Evolutionary conservation across 164 flowering plant genomes (phyloP).

Genomic region (Stephania cephalantha): DNA sequence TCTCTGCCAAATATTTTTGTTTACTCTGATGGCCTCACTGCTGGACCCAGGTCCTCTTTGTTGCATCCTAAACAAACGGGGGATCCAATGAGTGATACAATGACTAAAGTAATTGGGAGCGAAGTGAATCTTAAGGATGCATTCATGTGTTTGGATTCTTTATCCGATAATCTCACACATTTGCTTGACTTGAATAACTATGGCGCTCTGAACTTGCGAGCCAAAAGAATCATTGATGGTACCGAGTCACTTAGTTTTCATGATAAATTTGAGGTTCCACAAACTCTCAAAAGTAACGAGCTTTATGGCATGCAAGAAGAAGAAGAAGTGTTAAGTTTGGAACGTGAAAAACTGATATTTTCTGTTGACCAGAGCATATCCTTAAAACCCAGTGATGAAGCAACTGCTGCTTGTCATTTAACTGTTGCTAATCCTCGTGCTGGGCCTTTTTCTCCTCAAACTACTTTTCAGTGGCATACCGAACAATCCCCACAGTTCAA

Average conservation of each 20-base stretch:
- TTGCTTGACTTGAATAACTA: not conserved
- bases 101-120: not conserved
- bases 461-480: not conserved
- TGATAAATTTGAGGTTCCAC: not conserved
- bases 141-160: not conserved
- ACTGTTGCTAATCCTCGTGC: not conserved
- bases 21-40: not conserved
- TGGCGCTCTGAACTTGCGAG: not conserved
- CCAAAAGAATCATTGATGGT: not conserved
- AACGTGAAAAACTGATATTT: not conserved
- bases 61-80: not conserved
- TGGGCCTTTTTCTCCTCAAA: not conserved
- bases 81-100: not conserved
- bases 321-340: not conserved
- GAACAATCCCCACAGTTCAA: not conserved
- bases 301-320: not conserved
- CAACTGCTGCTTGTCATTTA: not conserved
- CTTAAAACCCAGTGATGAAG: not conserved
- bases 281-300: not conserved
- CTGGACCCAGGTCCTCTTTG: not conserved
- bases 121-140: not conserved
- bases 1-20: not conserved
- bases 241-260: not conserved
- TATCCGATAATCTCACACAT: not conserved
- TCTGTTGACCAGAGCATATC: not conserved